A percentile compares a stretch with the other conserved stretches of the same genome.
phyloP scores from a whole-genome alignment of 169 alveolate genomes.

The Eimeria zaria region DNA sequence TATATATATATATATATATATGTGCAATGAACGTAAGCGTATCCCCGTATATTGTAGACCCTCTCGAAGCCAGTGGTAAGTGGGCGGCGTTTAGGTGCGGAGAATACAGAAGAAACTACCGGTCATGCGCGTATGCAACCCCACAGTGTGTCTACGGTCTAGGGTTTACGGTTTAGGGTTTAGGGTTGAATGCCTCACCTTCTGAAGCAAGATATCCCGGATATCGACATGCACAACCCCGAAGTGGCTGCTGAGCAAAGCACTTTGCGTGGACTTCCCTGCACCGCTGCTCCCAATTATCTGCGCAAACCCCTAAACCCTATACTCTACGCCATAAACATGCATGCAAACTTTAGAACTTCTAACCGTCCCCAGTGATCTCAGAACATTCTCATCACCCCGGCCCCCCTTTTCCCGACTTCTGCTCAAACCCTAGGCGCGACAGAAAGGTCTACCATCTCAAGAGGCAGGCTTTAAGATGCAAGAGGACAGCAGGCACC shows the following conservation, averaged over 20 bases:
- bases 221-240: slow-evolving; percentile 90
- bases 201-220: slow-evolving; percentile 86
- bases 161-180: not conserved
- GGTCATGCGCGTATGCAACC: not conserved
- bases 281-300: slow-evolving; percentile 92
- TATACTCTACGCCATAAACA: not conserved
- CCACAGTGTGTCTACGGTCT: not conserved
- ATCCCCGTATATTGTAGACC: not conserved
- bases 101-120: not conserved
- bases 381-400: not conserved
- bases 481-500: not conserved
- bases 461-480: no score
- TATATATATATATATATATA: not conserved
- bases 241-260: slow-evolving; percentile 87
- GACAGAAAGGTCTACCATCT: not conserved
- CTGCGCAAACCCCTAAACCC: slow-evolving; percentile 69
- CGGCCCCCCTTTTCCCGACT: not conserved
- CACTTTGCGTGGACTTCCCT: slow-evolving; percentile 92
- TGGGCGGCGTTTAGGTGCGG: not conserved
- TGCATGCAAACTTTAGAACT: not conserved
- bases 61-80: not conserved
- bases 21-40: not conserved
- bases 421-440: not conserved
- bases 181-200: not conserved
- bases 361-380: not conserved